Base-by-base conservation (phyloP, 2,329 filamentous ascomycete genomes). In the Hyphodiscus sp. region DNA sequence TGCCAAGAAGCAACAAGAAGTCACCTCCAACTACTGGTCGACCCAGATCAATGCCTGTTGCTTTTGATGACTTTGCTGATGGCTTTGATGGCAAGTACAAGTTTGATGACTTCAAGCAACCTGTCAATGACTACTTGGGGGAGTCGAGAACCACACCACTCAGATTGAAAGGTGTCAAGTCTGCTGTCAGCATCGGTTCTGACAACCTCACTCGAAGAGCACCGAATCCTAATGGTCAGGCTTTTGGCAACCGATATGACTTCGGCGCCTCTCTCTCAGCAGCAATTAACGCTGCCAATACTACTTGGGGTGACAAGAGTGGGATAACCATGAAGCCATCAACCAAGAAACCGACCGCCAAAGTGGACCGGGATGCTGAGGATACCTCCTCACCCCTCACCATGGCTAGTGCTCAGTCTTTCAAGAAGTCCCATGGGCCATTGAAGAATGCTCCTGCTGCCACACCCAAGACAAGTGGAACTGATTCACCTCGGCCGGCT, bases 241-340 rank as follows among this genome's bases (percentile, higher is more conserved):
- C 86, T 18, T 96, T 97, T 69, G 88, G 90, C 46, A 91, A 91
- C 70, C 87, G 94, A 51, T 99, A 99, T 69, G 92, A 97, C 73
- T 97, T 99, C 69, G 86, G 88, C 57, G 89, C 89, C n/a, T 97
- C 94, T 0, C 78, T 97, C 29, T 85, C 80, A 50, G 90, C 91
- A 49, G 91, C 90, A 13, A 86, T 92, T 67, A 83, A 86, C 65
- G 85, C 82, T 26, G 85, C 86, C 46, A 87, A 89, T 66, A 83
- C 82, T 59, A 75, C 76, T 15, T 72, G 80, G 60, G 74, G 78
- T 58, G 80, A 83, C 68, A 73, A 76, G 65, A 79, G 84, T 65
- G 75, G 77, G 50, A 67, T 85, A 70, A 65, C 73, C 52, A 72
- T 73, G 61, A 74, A 73, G 58, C 59, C 66, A 11, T 13, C 57